phyloP scores from a whole-genome alignment of 2,329 filamentous ascomycete genomes.

The Tolypocladium guangdongense region DNA sequence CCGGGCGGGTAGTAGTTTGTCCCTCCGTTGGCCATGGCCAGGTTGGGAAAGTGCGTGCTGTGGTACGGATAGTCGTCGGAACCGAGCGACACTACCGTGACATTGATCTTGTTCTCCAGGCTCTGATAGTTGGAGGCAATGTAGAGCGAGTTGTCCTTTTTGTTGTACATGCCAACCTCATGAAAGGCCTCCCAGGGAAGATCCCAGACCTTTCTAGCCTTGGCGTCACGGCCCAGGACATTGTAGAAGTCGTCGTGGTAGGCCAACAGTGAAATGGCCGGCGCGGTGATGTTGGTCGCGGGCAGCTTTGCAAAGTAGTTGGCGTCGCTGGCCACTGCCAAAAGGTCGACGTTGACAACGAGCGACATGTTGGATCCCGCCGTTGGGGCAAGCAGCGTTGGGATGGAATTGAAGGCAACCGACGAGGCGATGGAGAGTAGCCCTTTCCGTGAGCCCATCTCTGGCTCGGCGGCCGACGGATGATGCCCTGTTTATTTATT shows the following conservation, averaged over 20 bases:
- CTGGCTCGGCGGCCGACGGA: background rate
- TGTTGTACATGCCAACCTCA: constrained; percentile 37
- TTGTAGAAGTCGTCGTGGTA: constrained; percentile 40
- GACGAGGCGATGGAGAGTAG: background rate
- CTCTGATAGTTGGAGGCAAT: constrained; percentile 20
- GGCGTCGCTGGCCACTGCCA: constrained; percentile 1
- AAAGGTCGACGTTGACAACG: background rate
- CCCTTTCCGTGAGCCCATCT: background rate
- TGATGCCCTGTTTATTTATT: background rate
- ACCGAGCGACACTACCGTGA: constrained; percentile 10
- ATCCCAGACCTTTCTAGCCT: constrained; percentile 6
- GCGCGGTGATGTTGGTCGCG: background rate
- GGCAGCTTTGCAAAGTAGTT: constrained; percentile 2
- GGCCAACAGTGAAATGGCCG: constrained; percentile 13
- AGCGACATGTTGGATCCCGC: background rate
- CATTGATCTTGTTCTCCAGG: constrained; percentile 25
- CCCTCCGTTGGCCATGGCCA: constrained; percentile 12
- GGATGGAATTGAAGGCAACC: background rate
- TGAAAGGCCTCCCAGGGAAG: constrained; percentile 41
- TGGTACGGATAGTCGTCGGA: constrained; percentile 7
- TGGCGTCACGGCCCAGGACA: constrained; percentile 31
- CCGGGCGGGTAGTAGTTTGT: constrained; percentile 10
- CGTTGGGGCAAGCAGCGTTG: background rate
- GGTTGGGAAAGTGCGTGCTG: constrained; percentile 9
- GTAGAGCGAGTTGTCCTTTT: constrained; percentile 5